phyloP scores from a whole-genome alignment of 208 protist species.

The Balamuthia mandrillaris region DNA sequence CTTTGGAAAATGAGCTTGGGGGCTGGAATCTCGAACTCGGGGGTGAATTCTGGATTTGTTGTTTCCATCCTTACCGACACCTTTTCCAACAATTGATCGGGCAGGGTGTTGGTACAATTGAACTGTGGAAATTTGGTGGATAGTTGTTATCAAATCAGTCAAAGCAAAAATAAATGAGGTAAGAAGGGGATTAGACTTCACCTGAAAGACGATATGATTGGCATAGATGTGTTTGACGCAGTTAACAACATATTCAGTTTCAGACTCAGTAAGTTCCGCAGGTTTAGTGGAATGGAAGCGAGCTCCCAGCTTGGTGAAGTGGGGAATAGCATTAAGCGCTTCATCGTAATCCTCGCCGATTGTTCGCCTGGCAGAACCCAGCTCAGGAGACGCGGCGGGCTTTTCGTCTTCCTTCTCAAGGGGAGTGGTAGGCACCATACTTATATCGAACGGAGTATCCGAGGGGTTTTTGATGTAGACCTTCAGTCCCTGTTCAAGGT shows the following conservation, averaged over 20 bases:
- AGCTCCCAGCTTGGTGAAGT: slow-evolving; percentile 68
- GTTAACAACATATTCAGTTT: slow-evolving; percentile 95
- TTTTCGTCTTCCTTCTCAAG: neutral
- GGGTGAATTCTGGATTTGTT: neutral
- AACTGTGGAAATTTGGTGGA: slow-evolving; percentile 66
- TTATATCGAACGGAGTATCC: slow-evolving; percentile 40
- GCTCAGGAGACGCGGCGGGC: no score
- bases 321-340: slow-evolving; percentile 58
- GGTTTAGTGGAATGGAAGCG: slow-evolving; percentile 73
- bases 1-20: slow-evolving; percentile 41
- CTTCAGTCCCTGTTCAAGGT: slow-evolving; percentile 48
- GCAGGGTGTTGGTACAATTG: slow-evolving; percentile 87
- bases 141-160: slow-evolving; percentile 18
- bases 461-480: slow-evolving; percentile 21
- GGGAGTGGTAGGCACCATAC: neutral
- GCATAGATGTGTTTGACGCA: slow-evolving; percentile 90
- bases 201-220: slow-evolving; percentile 86
- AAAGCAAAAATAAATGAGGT: neutral
- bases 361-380: no score
- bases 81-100: slow-evolving; percentile 80
- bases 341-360: slow-evolving; percentile 15
- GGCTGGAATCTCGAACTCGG: slow-evolving; percentile 50
- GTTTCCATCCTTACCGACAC: slow-evolving; percentile 75
- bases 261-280: slow-evolving; percentile 86
- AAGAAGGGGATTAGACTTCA: neutral